Base-by-base conservation (phyloP, 352 stramenopile genomes). In the Phytophthora parvispora region DNA sequence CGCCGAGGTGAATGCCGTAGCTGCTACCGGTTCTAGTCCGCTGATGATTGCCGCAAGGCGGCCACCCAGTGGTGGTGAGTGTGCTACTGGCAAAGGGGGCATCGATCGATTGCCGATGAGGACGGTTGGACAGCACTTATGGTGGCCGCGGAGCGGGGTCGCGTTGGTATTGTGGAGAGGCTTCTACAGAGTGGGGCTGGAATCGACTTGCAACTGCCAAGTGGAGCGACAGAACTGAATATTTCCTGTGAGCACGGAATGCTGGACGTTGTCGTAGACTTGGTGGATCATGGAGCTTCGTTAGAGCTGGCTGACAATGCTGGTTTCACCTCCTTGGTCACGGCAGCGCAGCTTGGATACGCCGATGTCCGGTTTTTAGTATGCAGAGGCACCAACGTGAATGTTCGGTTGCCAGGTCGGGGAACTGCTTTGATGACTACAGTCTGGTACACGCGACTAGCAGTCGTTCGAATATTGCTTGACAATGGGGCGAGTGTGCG, bases 401-500 rank as follows among this genome's bases (percentile, higher is more conserved):
- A 71, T 51, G 29, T 36, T 0, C 20, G 55, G 18, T 48, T 71
- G 20, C 55, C 64, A 2, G 66, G 64, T 56, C 54, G 55, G 31
- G 28, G 64, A 0, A 65, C 54, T 24, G 64, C 64, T 1, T 51
- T 71, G 40, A 12, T 61, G 2, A 66, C 64, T 13, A 55, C 55
- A 6, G 36, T 64, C 25, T 71, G 64, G 55, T 43, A 61, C 36
- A 71, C 55, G 16, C 54, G 55, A 0, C 31, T 64, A 13, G 54
- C 43, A 6, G 47, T 70, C 10, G 63, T 70, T 57, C 64, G 64
- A n/a, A 66, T 66, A 56, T 38, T 71, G 20, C 16, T 71, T 16
- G 64, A 65, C 54, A 65, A 50, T 56, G 64, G 55, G 8, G 55
- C 64, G 9, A n/a, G 66, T 43, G 32, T 71, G n/a, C 43, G 48